Base-by-base conservation (phyloP, 2,329 filamentous ascomycete species). In the Trichoderma koningii region DNA sequence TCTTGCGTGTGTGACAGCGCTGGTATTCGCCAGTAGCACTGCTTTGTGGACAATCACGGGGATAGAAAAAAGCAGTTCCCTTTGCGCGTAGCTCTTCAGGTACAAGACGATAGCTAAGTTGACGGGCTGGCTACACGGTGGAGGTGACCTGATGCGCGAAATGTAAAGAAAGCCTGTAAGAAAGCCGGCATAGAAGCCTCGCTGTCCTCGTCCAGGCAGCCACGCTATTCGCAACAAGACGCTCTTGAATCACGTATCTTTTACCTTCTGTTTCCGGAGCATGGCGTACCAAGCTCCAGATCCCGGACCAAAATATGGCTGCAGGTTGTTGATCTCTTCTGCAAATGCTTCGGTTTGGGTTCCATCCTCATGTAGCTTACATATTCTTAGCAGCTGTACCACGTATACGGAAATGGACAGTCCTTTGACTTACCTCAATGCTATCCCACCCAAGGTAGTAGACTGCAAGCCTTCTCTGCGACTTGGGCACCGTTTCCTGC, bases 371-470 rank as follows among this genome's bases (percentile, higher is more conserved):
- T 71, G 69, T 2, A 70, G 64, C 69, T 71, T 21, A 9, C 17
- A 3, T 5, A 7, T 1, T 14, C 9, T 63, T 7, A 63, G 57
- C 15, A 51, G 15, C 10, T 21, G 2, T 44, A 15, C 15, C 15
- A 1, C 1, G 1, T 9, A 26, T n/a, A 2, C 4, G 5, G 14
- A 23, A 4, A 30, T 2, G 7, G 14, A 6, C 2, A 12, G 14
- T 10, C 2, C 23, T 7, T 15, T 15, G 0, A 15, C 41, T 51
- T 41, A 68, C 69, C 69, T 71, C 69, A 38, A 71, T 67, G n/a
- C 69, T 70, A 12, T 71, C 69, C 69, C 69, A 70, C 1, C 69
- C 69, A 1, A 70, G 63, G 44, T 44, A 63, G 38, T 69, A 69
- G 4, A 68, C 45, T 5, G 64, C 68, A 1, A 71, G 47, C 15